phyloP scores from a whole-genome alignment of 305 asterid species.

The Fraxinus nigra region DNA sequence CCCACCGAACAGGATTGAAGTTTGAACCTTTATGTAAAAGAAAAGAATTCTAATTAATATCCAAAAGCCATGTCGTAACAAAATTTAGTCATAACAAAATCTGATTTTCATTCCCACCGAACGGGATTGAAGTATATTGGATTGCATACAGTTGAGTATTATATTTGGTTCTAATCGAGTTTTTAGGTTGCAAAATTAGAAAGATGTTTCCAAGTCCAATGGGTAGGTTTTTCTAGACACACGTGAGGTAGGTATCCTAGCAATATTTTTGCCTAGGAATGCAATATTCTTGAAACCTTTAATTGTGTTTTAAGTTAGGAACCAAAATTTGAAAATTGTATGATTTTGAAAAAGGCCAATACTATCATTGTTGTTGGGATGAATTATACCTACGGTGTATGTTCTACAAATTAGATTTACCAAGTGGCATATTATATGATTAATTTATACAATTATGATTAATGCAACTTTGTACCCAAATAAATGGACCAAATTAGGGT shows the following conservation, averaged over 20 bases:
- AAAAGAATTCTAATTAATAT: no score
- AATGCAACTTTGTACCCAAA: conserved; percentile 32
- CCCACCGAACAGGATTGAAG: neutral
- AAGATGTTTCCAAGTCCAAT: neutral
- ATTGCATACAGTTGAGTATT: neutral
- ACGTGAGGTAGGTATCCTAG: conserved; percentile 23
- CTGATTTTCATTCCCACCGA: no score
- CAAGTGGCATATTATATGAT: conserved; percentile 23
- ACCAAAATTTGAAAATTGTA: neutral
- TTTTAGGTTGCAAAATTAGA: neutral
- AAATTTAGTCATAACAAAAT: no score
- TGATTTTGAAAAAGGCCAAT: neutral
- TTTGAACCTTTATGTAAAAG: conserved; percentile 20
- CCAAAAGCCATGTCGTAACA: neutral
- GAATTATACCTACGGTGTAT: conserved; percentile 7
- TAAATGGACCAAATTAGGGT: conserved; percentile 31
- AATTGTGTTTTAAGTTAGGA: neutral
- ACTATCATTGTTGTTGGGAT: conserved; percentile 38
- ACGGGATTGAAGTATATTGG: no score
- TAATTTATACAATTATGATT: conserved; percentile 9
- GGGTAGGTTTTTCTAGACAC: neutral
- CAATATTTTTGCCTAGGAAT: neutral
- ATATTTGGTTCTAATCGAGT: neutral
- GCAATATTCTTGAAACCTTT: neutral
- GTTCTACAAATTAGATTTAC: conserved; percentile 45